A percentile compares a stretch with the other conserved stretches of the same genome.
Evolutionary conservation across 2,329 filamentous ascomycete species (phyloP).

Genomic region (Zopfia rhizophila): DNA sequence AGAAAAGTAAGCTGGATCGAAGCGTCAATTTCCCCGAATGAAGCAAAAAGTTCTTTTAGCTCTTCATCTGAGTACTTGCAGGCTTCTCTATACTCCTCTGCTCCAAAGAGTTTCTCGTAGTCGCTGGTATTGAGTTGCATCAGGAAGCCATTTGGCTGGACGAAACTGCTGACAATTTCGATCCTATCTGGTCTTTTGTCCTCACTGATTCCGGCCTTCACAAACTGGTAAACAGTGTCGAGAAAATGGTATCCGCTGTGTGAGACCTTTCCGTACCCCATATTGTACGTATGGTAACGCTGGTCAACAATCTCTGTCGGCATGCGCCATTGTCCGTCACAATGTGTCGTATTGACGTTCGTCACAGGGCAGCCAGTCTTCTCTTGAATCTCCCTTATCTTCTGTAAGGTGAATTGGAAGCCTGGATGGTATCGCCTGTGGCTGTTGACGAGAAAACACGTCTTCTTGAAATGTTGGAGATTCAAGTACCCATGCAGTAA

Average conservation of each 20-base stretch:
- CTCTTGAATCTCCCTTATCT: slow-evolving; percentile 1
- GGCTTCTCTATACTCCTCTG: slow-evolving; percentile 6
- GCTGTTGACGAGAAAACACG: slow-evolving; percentile 9
- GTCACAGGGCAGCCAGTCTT: slow-evolving; percentile 7
- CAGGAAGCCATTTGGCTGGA: slow-evolving; percentile 7
- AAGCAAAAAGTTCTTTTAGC: not conserved
- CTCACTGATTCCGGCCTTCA: not conserved
- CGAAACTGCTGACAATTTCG: slow-evolving; percentile 8
- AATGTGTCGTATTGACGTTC: slow-evolving; percentile 2
- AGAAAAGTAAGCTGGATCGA: slow-evolving; percentile 11
- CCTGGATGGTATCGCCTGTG: slow-evolving; percentile 7
- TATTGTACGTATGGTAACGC: slow-evolving; percentile 4
- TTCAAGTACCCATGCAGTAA: not conserved
- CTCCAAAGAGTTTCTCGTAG: slow-evolving; percentile 9
- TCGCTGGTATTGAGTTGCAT: slow-evolving; percentile 4
- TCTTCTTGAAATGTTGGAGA: slow-evolving; percentile 8
- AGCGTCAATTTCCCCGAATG: slow-evolving; percentile 13
- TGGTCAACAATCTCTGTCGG: slow-evolving; percentile 6
- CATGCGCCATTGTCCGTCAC: slow-evolving; percentile 7
- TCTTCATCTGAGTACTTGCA: slow-evolving; percentile 5
- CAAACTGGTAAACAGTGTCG: slow-evolving; percentile 3
- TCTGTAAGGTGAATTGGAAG: slow-evolving; percentile 3
- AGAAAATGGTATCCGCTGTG: slow-evolving; percentile 10
- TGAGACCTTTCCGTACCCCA: slow-evolving; percentile 9
- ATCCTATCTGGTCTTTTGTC: slow-evolving; percentile 5